phyloP scores from a whole-genome alignment of 345 rosid genomes.

The Lagerstroemia speciosa region DNA sequence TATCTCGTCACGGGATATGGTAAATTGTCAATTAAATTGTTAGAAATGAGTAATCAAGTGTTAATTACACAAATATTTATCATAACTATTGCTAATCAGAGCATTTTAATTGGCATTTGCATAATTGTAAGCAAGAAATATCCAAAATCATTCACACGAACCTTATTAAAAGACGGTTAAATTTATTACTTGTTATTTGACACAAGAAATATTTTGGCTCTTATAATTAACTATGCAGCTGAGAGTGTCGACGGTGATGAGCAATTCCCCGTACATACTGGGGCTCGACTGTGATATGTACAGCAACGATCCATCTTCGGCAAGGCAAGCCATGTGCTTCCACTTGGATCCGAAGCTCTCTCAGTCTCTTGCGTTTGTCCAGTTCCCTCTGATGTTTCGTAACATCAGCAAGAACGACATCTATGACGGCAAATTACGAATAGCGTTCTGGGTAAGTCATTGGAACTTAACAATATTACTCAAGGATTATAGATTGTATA shows the following conservation, averaged over 20 bases:
- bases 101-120: too few relatives aligned
- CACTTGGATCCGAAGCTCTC: conserved; percentile 25
- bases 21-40: too few relatives aligned
- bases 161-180: too few relatives aligned
- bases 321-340: conserved; percentile 40
- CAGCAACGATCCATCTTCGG: conserved; percentile 38
- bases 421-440: conserved; percentile 29
- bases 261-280: conserved; percentile 35
- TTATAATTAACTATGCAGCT: conserved; percentile 21
- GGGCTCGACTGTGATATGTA: conserved; percentile 45
- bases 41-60: too few relatives aligned
- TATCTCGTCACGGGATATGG: too few relatives aligned
- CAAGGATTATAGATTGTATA: too few relatives aligned
- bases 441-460: conserved; percentile 18
- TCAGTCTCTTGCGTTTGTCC: conserved; percentile 27
- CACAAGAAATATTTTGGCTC: not conserved
- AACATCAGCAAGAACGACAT: conserved; percentile 31
- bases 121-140: too few relatives aligned
- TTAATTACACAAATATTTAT: too few relatives aligned
- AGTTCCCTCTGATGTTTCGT: conserved; percentile 36
- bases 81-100: too few relatives aligned
- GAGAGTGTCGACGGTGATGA: conserved; percentile 35
- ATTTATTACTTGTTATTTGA: too few relatives aligned
- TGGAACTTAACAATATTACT: not conserved
- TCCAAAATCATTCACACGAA: too few relatives aligned